Base-by-base conservation (phyloP, 176 grass and related monocot genomes). In the Lolium perenne region DNA sequence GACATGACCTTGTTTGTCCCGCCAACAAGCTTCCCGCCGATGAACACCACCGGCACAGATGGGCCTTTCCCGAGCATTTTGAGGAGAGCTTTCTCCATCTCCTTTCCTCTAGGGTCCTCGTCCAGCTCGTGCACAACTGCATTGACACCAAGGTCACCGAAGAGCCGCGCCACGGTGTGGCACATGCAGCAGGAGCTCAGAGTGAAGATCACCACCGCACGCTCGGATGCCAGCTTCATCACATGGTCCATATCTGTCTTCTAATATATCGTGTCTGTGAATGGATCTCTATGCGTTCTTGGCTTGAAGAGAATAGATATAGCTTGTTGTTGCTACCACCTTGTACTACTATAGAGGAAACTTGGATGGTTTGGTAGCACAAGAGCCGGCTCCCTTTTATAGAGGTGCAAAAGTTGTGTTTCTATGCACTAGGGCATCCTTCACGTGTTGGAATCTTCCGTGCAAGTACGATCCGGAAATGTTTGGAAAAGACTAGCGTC, bases 121-220 rank as follows among this genome's bases (percentile, higher is more conserved):
- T 94, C 92, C 3, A 94, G 84, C 84, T 94, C 92, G 18, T 92
- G 81, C 57, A 94, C 79, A 21, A 76, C 32, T 1, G 81, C 86
- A 61, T 90, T 92, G n/a, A 97, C 92, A 2, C 90, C 82, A 3
- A 94, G 86, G 8, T 93, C 88, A 15, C 70, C 46, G 70, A 97
- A 81, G 45, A 97, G 90, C 25, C 82, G 79, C 6, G 83, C 91
- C 86, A 97, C 56, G 0, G 90, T 91, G 84, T 97, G 95, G 84
- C 86, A 93, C 95, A 97, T 97, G 88, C 86, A 94, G 81, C 92
- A 91, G 7, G 86, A 88, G 74, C 95, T 97, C 69, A 80, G 66
- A 35, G 88, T 94, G 88, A 97, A 97, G 70, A 97, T 86, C 13
- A 97, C 92, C 74, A 97, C 95, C 1, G 92, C 86, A 0, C 92